Percentiles rank a stretch among this genome's conserved stretches.
Evolutionary conservation across 2,329 filamentous ascomycete species (phyloP).

Genomic region (Colletotrichum sp.): DNA sequence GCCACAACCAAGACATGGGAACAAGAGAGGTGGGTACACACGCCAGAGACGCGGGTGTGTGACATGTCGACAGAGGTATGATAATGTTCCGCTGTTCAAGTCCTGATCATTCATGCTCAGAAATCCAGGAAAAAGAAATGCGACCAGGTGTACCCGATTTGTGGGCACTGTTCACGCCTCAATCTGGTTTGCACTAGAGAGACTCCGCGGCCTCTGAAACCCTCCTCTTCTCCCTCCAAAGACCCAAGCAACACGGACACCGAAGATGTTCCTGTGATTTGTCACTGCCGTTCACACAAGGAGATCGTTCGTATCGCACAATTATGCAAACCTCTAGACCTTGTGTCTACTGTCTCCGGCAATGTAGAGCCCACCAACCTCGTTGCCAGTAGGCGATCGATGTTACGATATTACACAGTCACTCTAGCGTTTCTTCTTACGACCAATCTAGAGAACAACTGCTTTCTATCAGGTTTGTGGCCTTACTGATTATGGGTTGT

Average conservation of each 20-base stretch:
- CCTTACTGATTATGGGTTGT: not conserved
- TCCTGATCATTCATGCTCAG: not conserved
- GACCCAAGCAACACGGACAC: not conserved
- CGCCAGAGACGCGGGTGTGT: conserved; percentile 25
- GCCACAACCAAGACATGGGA: not conserved
- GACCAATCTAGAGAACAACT: conserved; percentile 24
- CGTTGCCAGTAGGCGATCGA: conserved; percentile 14
- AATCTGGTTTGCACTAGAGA: conserved; percentile 23
- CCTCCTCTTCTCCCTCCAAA: not conserved
- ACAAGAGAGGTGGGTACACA: conserved; percentile 20
- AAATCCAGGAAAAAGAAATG: conserved; percentile 23
- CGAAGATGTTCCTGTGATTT: not conserved
- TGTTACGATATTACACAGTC: conserved; percentile 23
- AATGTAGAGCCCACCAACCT: not conserved
- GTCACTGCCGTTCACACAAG: not conserved
- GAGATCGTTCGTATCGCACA: not conserved
- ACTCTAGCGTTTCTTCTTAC: conserved; percentile 19
- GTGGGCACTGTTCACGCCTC: conserved; percentile 23
- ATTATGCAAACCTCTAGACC: not conserved
- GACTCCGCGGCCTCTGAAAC: not conserved
- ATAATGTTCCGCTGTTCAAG: not conserved
- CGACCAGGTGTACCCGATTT: conserved; percentile 21
- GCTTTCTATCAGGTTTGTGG: conserved; percentile 22
- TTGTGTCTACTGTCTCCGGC: not conserved
- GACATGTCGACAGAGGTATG: conserved; percentile 24